A percentile compares a stretch with the other conserved stretches of the same genome.
Conservation (phyloP, 495 filamentous ascomycete genomes). For the Daldinia grandis region DNA sequence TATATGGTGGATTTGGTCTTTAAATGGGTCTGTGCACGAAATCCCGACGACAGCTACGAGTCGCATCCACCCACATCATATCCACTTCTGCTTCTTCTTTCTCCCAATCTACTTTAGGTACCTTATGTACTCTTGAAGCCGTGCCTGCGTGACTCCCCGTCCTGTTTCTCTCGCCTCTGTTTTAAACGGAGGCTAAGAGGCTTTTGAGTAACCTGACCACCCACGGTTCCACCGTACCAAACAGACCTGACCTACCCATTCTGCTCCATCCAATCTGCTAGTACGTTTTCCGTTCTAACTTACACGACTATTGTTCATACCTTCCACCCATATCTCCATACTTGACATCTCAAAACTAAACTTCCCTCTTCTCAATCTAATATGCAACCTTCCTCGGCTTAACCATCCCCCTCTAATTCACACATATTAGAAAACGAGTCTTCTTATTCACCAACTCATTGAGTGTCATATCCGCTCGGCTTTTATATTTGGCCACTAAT, state of each 20-base stretch:
- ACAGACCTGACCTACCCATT: slow-evolving; percentile 26
- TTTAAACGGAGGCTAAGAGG: not conserved
- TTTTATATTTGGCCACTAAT: slow-evolving; percentile 22
- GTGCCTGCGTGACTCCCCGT: slow-evolving; percentile 21
- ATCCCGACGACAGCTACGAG: slow-evolving; percentile 40
- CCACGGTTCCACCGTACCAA: slow-evolving; percentile 26
- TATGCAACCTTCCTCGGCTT: slow-evolving; percentile 4
- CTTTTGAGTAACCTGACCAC: slow-evolving; percentile 21
- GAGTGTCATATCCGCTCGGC: slow-evolving; percentile 9
- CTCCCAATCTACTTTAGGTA: slow-evolving; percentile 16
- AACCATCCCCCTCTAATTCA: slow-evolving; percentile 3
- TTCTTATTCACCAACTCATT: not conserved
- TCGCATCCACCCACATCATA: slow-evolving; percentile 24
- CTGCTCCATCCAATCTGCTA: slow-evolving; percentile 32
- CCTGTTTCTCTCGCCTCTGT: slow-evolving; percentile 14
- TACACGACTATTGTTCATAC: slow-evolving; percentile 21
- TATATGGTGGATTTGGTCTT: not conserved
- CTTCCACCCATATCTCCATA: slow-evolving; percentile 24
- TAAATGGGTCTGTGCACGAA: slow-evolving; percentile 31
- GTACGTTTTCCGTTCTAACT: slow-evolving; percentile 29
- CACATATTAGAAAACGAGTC: not conserved
- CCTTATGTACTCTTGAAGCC: slow-evolving; percentile 11
- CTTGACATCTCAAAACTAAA: slow-evolving; percentile 21
- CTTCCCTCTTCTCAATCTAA: slow-evolving; percentile 11
- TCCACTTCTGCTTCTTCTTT: slow-evolving; percentile 1